These are phyloP conservation scores for Simplicillium sp. DNA, from an alignment of 2,329 filamentous ascomycete species.

Conservation along the genomic window DNA sequence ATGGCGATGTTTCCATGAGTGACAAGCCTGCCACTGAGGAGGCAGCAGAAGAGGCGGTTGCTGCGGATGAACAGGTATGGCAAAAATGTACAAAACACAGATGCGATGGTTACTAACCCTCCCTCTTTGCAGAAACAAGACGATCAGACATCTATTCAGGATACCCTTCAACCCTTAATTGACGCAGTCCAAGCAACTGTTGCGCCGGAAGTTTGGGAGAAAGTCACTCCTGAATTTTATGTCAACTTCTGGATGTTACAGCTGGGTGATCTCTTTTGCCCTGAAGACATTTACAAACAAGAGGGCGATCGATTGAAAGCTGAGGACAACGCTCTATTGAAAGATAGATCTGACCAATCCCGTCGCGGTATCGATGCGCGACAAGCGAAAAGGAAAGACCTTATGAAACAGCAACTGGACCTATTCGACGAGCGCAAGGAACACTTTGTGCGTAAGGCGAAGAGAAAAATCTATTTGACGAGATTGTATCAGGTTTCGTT, in stretches of 20 bases:
- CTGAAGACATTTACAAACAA: constrained; percentile 66
- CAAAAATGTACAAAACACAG: constrained; percentile 1
- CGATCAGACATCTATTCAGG: constrained; percentile 20
- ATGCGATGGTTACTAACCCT: too few species aligned
- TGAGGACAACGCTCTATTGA: constrained; percentile 56
- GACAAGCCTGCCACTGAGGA: constrained; percentile 19
- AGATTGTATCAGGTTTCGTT: constrained; percentile 78
- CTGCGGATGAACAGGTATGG: constrained; percentile 21
- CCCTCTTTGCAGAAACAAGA: constrained; percentile 20
- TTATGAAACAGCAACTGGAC: constrained; percentile 59
- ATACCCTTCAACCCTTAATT: constrained; percentile 59
- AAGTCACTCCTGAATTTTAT: constrained; percentile 73
- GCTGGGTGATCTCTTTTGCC: constrained; percentile 70
- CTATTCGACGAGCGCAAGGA: constrained; percentile 65
- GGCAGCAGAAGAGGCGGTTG: constrained; percentile 15
- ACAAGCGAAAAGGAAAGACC: constrained; percentile 53
- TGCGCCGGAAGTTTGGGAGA: constrained; percentile 54
- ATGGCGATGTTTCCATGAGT: constrained; percentile 48
- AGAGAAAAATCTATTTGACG: constrained; percentile 59
- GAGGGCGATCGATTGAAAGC: constrained; percentile 62
- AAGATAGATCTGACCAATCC: constrained; percentile 65
- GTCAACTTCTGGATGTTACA: constrained; percentile 88
- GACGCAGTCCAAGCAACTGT: constrained; percentile 54
- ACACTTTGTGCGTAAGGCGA: constrained; percentile 57
- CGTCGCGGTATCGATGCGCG: constrained; percentile 56